Base-by-base conservation (phyloP, 2,329 filamentous ascomycete species). In the Ceratocystis papillata region DNA sequence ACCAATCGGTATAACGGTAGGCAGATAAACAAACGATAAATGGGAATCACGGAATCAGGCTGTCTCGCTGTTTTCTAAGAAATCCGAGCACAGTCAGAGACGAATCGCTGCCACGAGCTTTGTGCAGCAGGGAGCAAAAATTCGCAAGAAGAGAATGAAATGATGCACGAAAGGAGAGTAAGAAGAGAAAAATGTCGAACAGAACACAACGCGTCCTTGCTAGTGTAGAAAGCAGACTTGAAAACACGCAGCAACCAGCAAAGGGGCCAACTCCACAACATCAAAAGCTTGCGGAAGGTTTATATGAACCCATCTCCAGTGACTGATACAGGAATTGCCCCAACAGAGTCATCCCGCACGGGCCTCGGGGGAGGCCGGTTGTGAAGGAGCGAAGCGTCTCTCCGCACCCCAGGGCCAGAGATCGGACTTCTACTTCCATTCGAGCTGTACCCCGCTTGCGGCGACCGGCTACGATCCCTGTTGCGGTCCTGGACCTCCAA, bases 11-110 rank as follows among this genome's bases (percentile, higher is more conserved):
- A 48, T 55, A 61, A 65, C 28, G 30, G 53, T 12, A 44, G 37
- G 30, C 60, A 64, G 53, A 41, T 37, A 37, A 55, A 65, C 53
- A n/a, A 17, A 37, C 48, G 53, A 41, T 53, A 66, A 57, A 45
- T 41, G 65, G 65, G 61, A 63, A 64, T 67, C 61, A 67, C 33
- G 28, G 53, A 64, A 66, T 44, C 28, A 28, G 46, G 33, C 61
- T 63, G 25, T 45, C 25, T 50, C 44, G 28, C 37, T 30, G 20
- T 63, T 50, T 48, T 22, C 37, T 15, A 59, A 59, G 22, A 37
- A 25, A n/a, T 20, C 25, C 48, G 50, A 30, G 50, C 22, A 37
- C 50, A 59, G 55, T 37, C 53, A 65, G 25, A 53, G 41, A 60
- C 41, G 41, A 50, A 50, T 63, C 44, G 41, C 30, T 37, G n/a